phyloP scores from a whole-genome alignment of 2,329 filamentous ascomycete species.

The Eutypella sp. region DNA sequence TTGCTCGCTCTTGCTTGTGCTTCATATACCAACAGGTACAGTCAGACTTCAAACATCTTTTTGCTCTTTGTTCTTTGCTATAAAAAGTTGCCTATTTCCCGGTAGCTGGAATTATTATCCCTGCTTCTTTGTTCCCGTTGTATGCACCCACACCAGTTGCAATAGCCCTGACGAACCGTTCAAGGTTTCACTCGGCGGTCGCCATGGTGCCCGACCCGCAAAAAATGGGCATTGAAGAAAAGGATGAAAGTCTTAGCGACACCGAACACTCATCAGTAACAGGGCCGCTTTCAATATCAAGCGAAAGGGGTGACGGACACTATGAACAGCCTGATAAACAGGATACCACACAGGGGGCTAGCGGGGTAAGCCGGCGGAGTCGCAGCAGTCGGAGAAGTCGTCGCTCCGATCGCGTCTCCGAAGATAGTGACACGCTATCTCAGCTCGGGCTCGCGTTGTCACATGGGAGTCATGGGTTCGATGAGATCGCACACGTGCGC shows the following conservation, averaged over 20 bases:
- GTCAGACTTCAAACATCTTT: too few species aligned
- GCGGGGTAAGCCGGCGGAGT: constrained; percentile 4
- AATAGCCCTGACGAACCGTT: too few species aligned
- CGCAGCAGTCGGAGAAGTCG: constrained; percentile 12
- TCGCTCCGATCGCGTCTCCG: constrained; percentile 19
- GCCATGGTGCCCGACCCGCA: not conserved
- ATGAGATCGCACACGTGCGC: constrained; percentile 40
- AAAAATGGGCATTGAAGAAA: not conserved
- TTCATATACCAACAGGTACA: too few species aligned
- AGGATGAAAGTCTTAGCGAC: not conserved
- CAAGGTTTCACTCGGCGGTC: not conserved
- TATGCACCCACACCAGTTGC: too few species aligned
- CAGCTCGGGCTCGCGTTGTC: constrained; percentile 22
- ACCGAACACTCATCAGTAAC: not conserved
- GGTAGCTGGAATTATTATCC: too few species aligned
- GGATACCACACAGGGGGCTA: not conserved
- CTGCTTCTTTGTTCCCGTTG: too few species aligned
- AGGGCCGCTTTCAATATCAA: not conserved
- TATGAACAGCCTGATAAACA: not conserved
- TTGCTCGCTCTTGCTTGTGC: too few species aligned
- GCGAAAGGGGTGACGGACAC: not conserved
- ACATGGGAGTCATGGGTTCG: constrained; percentile 13
- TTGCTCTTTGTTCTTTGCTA: too few species aligned
- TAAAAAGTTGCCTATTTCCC: too few species aligned
- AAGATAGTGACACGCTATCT: constrained; percentile 19